Evolutionary conservation across 805 yeast genomes (phyloP), one percentile per base, ranked within the genome.

Genomic region (Nakazawaea ambrosiae): DNA sequence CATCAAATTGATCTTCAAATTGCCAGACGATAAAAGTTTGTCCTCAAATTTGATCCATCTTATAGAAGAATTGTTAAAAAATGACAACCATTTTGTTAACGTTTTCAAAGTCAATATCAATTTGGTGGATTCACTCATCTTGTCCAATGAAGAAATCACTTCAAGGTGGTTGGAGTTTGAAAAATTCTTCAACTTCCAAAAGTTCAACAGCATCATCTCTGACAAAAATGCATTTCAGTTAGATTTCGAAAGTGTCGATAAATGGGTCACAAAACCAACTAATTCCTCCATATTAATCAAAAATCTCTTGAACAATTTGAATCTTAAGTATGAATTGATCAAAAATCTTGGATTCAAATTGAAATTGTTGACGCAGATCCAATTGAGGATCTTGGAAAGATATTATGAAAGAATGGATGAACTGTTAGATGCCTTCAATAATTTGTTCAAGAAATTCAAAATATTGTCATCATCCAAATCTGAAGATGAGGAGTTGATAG

Each of bases 281-380:
- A 70, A 70, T 43, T 73, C 86, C 1, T 75, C 88, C 0, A 61
- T 68, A 27, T 71, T 74, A 34, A 53, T 82, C 42, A 66, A 66
- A 30, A 77, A 76, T 46, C 53, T 83, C 29, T 55, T 82, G 17
- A 75, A 76, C 44, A 70, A 71, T 32, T 63, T 78, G 37, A 75
- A 79, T 3, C 61, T 62, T 12, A 77, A 73, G 43, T 77, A 76
- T 55, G 61, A 61, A 26, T 63, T 77, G 19, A 62, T 78, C 43
- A 64, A 65, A 19, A 61, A 64, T 34, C 67, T 70, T 14, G 68
- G 69, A 31, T 73, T 66, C 45, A 78, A 79, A 43, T 59, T 77
- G 39, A 66, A 70, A 45, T 78, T 75, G 44, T 60, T 81, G 6
- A 60, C 74, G 15, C 72, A 68, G 17, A 70, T 81, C 31, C 89